Base-by-base conservation (phyloP, 176 grass and related monocot species). In the Stipa capillata region DNA sequence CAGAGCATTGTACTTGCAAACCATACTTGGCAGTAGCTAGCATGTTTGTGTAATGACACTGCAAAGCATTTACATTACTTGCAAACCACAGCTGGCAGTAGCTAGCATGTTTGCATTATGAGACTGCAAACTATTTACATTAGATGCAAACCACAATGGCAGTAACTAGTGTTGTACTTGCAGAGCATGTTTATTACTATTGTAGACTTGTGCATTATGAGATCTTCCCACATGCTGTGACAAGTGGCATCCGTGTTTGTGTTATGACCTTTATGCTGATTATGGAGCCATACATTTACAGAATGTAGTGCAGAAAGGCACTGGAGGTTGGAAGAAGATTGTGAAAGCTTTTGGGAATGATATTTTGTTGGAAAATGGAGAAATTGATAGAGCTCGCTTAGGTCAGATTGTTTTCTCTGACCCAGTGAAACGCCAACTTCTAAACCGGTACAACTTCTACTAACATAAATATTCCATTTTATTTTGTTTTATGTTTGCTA, bases 321-420 rank as follows among this genome's bases (percentile, higher is more conserved):
- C 89, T 16, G 61, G 85, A 45, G 89, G 91, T 79, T 97, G 89
- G 94, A 97, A 92, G 84, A 97, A 97, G 76, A 84, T 97, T 63
- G 87, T 88, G 5, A 88, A 90, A 84, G 82, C 79, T 71, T 97
- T 97, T 79, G 94, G 94, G 10, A 60, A 92, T 76, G 91, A 84
- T 27, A 87, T 97, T 84, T 80, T 97, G 25, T 67, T 92, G 43
- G 89, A 94, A 52, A 92, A 68, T 86, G 94, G 89, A 74, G 94
- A 97, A 90, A 90, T 97, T 77, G 87, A 97, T 69, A 79, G 94
- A 74, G 87, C 89, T 81, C 82, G 23, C 37, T 76, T 97, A 58
- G 94, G 91, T 23, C 94, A 97, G 64, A 92, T 97, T 65, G 87
- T 97, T 8, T 97, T 97, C 67, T 68, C 91, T 79, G 87, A 97